These are phyloP conservation scores for Cladosporium sp. DNA, from an alignment of 2,329 filamentous ascomycete species.

Conservation along the genomic window DNA sequence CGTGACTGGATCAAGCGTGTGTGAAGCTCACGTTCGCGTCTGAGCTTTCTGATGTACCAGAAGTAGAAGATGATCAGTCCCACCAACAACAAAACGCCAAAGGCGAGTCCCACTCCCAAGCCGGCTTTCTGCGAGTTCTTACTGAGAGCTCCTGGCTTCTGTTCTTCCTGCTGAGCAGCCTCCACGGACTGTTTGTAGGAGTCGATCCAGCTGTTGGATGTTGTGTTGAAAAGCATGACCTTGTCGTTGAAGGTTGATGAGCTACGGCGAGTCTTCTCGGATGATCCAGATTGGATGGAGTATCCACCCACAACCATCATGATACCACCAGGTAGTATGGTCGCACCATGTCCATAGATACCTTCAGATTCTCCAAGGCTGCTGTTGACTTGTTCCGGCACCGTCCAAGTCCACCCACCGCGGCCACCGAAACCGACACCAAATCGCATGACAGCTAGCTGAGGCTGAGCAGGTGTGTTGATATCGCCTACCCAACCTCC, in stretches of 20 bases:
- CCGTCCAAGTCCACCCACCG: conserved; percentile 68
- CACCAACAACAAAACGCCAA: conserved; percentile 47
- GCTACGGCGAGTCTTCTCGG: conserved; percentile 33
- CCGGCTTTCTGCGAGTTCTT: conserved; percentile 50
- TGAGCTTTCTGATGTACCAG: conserved; percentile 48
- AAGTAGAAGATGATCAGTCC: conserved; percentile 48
- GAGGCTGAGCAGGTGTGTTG: conserved; percentile 73
- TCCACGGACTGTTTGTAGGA: conserved; percentile 53
- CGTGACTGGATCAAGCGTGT: conserved; percentile 55
- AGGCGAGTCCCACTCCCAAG: conserved; percentile 47
- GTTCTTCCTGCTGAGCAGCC: conserved; percentile 5
- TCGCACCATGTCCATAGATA: conserved; percentile 63
- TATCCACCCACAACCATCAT: conserved; percentile 66
- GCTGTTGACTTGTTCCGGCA: conserved; percentile 55
- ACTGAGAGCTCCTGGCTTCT: conserved; percentile 40
- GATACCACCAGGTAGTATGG: conserved; percentile 62
- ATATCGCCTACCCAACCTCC: conserved; percentile 93
- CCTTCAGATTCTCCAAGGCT: conserved; percentile 50
- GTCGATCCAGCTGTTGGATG: conserved; percentile 60
- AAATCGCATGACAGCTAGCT: conserved; percentile 75
- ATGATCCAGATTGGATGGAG: conserved; percentile 47
- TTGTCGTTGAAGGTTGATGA: conserved; percentile 42
- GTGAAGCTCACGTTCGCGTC: conserved; percentile 46
- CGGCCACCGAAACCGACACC: conserved; percentile 68
- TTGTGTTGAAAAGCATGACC: conserved; percentile 62